Percentiles rank a stretch among this genome's conserved stretches.
Conservation (phyloP, 192 early-diverging fungal genomes). For the Podochytrium sp. region DNA sequence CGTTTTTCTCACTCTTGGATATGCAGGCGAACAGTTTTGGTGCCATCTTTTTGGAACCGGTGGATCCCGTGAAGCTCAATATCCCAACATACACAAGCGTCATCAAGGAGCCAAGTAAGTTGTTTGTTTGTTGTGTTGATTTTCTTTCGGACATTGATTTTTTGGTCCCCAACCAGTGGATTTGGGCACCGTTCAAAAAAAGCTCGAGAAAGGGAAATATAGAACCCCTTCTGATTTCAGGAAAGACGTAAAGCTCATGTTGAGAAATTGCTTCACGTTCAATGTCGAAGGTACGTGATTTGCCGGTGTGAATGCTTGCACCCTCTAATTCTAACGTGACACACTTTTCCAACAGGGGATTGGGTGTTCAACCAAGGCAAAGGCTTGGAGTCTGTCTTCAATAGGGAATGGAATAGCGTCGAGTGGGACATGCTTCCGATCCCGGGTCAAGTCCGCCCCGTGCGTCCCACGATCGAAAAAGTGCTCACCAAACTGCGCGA, state of each 20-base stretch:
- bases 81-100: conserved; percentile 85
- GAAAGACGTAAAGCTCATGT: conserved; percentile 70
- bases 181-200: conserved; percentile 66
- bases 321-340: not conserved
- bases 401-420: conserved; percentile 37
- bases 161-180: conserved; percentile 57
- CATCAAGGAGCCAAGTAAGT: conserved; percentile 71
- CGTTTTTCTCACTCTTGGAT: too few relatives aligned
- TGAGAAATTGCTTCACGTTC: conserved; percentile 74
- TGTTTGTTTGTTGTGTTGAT: not conserved
- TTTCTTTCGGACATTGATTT: not conserved
- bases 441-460: not conserved
- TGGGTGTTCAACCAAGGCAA: conserved; percentile 45
- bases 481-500: conserved; percentile 34
- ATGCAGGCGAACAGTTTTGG: conserved; percentile 9
- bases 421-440: conserved; percentile 16
- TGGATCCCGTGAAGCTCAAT: conserved; percentile 78
- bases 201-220: conserved; percentile 58
- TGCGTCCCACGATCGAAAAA: conserved; percentile 18
- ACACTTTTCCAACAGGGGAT: conserved; percentile 30
- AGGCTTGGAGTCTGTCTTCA: conserved; percentile 31
- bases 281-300: conserved; percentile 57
- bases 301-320: not conserved
- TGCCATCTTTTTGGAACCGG: conserved; percentile 60
- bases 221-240: conserved; percentile 55